Conservation (phyloP, 2,329 filamentous ascomycete genomes). For the Ilyonectria destructans region DNA sequence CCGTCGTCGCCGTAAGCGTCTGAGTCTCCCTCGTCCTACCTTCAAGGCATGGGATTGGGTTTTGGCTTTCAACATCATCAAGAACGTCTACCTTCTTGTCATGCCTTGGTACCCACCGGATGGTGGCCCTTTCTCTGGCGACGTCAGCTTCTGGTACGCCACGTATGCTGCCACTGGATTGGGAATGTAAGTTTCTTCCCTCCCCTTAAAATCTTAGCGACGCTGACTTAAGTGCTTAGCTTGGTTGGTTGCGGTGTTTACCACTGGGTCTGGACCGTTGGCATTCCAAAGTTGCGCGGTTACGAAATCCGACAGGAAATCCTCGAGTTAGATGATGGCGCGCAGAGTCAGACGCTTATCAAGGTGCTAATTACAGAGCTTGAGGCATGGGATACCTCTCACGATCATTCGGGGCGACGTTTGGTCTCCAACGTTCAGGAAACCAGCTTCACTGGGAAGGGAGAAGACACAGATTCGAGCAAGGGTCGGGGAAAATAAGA, state of each 20-base stretch:
- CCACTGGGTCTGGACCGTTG: slow-evolving; percentile 72
- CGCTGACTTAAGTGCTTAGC: slow-evolving; percentile 49
- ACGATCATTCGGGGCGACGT: slow-evolving; percentile 64
- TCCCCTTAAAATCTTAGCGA: neutral
- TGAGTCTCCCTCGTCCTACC: slow-evolving; percentile 64
- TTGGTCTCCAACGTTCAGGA: slow-evolving; percentile 11
- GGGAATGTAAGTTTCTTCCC: slow-evolving; percentile 68
- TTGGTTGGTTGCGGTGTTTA: slow-evolving; percentile 70
- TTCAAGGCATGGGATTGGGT: slow-evolving; percentile 74
- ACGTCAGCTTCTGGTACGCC: slow-evolving; percentile 82
- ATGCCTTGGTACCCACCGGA: slow-evolving; percentile 82
- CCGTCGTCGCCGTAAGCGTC: slow-evolving; percentile 67
- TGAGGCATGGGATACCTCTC: slow-evolving; percentile 70
- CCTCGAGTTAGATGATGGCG: slow-evolving; percentile 62
- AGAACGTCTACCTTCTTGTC: slow-evolving; percentile 74
- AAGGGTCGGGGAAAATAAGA: slow-evolving; percentile 19
- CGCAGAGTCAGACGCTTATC: slow-evolving; percentile 63
- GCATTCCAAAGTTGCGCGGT: slow-evolving; percentile 66
- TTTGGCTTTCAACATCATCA: slow-evolving; percentile 72
- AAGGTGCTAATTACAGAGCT: slow-evolving; percentile 69
- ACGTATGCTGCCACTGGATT: slow-evolving; percentile 79
- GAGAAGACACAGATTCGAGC: slow-evolving; percentile 29
- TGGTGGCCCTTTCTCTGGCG: slow-evolving; percentile 71
- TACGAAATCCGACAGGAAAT: slow-evolving; percentile 73
- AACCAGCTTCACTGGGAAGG: neutral